Conservation (phyloP, 495 filamentous ascomycete genomes). For the Aspergillus wentii region DNA sequence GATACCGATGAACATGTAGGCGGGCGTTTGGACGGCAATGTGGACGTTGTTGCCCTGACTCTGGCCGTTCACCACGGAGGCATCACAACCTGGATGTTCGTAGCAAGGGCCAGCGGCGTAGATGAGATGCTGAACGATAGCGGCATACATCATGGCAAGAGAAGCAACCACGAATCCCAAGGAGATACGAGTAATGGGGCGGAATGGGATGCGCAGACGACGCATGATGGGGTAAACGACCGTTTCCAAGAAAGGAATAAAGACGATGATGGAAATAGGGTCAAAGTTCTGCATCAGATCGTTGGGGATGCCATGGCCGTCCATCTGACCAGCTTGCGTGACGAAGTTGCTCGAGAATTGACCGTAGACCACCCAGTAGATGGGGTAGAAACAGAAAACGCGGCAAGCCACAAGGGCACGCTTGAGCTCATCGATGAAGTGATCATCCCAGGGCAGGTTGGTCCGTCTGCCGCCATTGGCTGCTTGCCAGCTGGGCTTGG, state of each 20-base stretch:
- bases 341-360: constrained; percentile 58
- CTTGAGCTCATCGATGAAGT: constrained; percentile 60
- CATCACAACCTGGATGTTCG: constrained; percentile 27
- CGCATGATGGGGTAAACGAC: constrained; percentile 64
- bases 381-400: constrained; percentile 55
- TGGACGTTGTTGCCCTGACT: constrained; percentile 46
- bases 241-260: constrained; percentile 66
- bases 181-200: constrained; percentile 69
- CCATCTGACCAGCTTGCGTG: constrained; percentile 51
- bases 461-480: constrained; percentile 31
- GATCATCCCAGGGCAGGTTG: constrained; percentile 51
- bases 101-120: constrained; percentile 56
- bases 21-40: constrained; percentile 64
- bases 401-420: constrained; percentile 55
- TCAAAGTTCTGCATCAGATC: constrained; percentile 76
- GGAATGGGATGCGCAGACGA: constrained; percentile 58
- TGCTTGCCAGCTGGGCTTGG: constrained; percentile 56
- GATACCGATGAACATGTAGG: constrained; percentile 66
- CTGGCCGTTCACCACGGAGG: constrained; percentile 24
- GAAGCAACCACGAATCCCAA: constrained; percentile 64
- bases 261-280: constrained; percentile 66
- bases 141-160: constrained; percentile 60
- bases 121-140: constrained; percentile 68
- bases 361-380: constrained; percentile 59
- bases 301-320: constrained; percentile 57